Base-by-base conservation (phyloP, 495 filamentous ascomycete genomes). In the Penicillium coffeae region DNA sequence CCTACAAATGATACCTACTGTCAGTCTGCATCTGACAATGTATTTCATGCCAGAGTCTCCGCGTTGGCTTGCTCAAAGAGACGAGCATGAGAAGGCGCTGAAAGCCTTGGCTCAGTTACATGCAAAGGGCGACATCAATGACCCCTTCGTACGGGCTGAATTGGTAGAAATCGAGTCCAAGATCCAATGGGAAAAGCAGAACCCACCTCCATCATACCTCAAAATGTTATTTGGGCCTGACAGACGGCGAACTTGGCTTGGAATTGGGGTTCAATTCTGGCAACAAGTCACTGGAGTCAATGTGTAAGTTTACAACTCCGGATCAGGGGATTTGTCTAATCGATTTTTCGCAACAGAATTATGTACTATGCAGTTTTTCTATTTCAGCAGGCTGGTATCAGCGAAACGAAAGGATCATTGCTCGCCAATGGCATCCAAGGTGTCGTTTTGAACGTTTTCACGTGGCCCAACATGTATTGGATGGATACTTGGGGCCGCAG, bases 41-140 rank as follows among this genome's bases (percentile, higher is more conserved):
- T 79, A 79, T 3, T 89, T 90, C 67, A 73, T 89, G 50, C 87
- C 86, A 3, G 70, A 81, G 37, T 87, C 85, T 1, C 86, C 87
- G 1, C 73, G 86, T 22, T 88, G 85, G 87, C 70, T 91, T 14
- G 86, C 85, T 13, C 80, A 82, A 42, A 76, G 82, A 12, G 85
- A 84, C 8, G 76, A 84, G 6, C 75, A 72, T 44, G 78, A 88
- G 51, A 84, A 89, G 61, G 83, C 83, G 3, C 73, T 89, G 41
- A 63, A 82, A 21, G 76, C 75, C 0, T 72, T 90, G 13, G 84
- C 86, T 0, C 60, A 74, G 13, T 80, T 91, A 41, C 85, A 89
- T 58, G 83, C 79, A 7, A 64, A 75, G 8, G 86, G 85, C 0
- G 71, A 87, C 41, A 64, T 72, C 32, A 72, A 83, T 27, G 81